These are phyloP conservation scores for Corylus heterophylla DNA, from an alignment of 306 rosid species.

Conservation along the genomic window DNA sequence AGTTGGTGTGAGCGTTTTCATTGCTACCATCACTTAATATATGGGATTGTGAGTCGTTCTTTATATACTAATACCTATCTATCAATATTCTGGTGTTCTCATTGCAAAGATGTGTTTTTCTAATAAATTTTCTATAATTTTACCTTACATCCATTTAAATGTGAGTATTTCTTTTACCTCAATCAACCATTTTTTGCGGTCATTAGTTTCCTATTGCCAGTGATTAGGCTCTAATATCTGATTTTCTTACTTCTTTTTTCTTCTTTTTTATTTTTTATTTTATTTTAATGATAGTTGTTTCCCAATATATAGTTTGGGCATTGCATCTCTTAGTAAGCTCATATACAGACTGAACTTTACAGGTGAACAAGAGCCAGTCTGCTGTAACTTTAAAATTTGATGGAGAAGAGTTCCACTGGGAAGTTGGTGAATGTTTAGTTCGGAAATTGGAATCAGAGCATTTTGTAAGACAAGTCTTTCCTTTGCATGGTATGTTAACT, in stretches of 20 bases:
- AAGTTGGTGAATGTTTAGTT: conserved; percentile 68
- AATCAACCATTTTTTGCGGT: not conserved
- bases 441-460: conserved; percentile 67
- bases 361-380: conserved; percentile 63
- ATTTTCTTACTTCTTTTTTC: not conserved
- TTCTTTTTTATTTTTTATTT: not conserved
- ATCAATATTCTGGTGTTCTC: not conserved
- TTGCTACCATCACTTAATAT: conserved; percentile 77
- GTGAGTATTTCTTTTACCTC: not conserved
- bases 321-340: conserved; percentile 6
- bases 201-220: not conserved
- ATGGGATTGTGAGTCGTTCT: conserved; percentile 75
- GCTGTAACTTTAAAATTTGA: conserved; percentile 54
- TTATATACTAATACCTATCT: not conserved
- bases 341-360: conserved; percentile 26
- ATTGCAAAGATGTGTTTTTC: not conserved
- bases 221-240: not conserved
- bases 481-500: conserved; percentile 80
- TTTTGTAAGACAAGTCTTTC: conserved; percentile 80
- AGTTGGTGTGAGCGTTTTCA: conserved; percentile 94
- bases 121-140: not conserved
- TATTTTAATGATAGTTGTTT: not conserved
- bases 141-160: not conserved
- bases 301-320: not conserved
- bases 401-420: conserved; percentile 60